A percentile compares a stretch with the other conserved stretches of the same genome.
phyloP scores from a whole-genome alignment of 129 eudicot species.

The Sambucus nigra region DNA sequence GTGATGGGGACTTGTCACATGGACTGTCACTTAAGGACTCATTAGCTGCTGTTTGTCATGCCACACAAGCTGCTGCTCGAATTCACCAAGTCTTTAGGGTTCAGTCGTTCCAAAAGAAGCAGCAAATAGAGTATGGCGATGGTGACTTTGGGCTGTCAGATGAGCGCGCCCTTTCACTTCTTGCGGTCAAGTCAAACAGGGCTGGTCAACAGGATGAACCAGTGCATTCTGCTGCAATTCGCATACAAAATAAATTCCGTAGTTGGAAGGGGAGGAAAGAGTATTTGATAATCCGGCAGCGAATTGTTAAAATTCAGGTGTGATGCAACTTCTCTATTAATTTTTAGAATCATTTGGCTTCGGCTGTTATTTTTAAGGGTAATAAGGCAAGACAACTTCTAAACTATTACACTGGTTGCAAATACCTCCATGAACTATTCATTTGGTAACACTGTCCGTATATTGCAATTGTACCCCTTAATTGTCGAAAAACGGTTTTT shows the following conservation, averaged over 20 bases:
- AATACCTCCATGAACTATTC: too few species aligned
- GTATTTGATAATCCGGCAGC: constrained; percentile 60
- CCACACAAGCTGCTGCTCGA: constrained; percentile 94
- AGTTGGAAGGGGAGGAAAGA: constrained; percentile 87
- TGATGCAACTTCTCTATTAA: not conserved
- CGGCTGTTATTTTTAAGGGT: too few species aligned
- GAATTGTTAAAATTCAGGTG: constrained; percentile 92
- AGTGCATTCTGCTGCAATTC: constrained; percentile 72
- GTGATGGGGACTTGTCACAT: constrained; percentile 49
- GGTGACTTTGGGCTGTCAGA: constrained; percentile 53
- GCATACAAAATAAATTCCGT: constrained; percentile 84
- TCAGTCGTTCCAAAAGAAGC: constrained; percentile 87
- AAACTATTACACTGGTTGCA: too few species aligned
- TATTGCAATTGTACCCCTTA: too few species aligned
- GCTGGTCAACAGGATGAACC: constrained; percentile 60
- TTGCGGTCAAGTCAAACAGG: constrained; percentile 53
- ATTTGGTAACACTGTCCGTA: too few species aligned
- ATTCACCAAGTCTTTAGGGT: constrained; percentile 86
- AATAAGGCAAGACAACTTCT: too few species aligned
- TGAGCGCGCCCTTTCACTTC: constrained; percentile 66
- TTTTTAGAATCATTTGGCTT: too few species aligned
- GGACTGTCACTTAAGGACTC: constrained; percentile 77
- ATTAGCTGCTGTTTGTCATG: constrained; percentile 90
- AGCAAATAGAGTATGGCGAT: constrained; percentile 50
- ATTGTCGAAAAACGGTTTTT: too few species aligned